These are phyloP conservation scores for Cladosporium velox DNA, from an alignment of 2,329 filamentous ascomycete genomes.

Conservation along the genomic window DNA sequence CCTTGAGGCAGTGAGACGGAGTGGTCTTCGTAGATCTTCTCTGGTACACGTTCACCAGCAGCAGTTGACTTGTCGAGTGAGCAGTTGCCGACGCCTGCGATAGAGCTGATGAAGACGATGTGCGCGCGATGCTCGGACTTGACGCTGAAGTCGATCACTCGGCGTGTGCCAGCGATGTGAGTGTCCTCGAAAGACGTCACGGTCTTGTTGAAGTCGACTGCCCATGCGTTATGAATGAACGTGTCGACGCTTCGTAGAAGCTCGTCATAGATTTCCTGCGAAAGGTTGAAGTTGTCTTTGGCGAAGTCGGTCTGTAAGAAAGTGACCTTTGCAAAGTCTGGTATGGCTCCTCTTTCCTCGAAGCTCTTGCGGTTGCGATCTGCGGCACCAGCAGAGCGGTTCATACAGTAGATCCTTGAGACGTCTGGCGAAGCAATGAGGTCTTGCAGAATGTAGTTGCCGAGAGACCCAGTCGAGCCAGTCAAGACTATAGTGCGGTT, in stretches of 20 bases:
- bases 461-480: conserved; percentile 40
- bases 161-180: background rate
- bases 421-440: conserved; percentile 33
- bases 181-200: background rate
- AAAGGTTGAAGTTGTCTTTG: background rate
- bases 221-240: background rate
- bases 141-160: conserved; percentile 33
- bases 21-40: background rate
- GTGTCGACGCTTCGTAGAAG: background rate
- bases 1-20: background rate
- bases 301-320: conserved; percentile 27
- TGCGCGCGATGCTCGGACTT: conserved; percentile 30
- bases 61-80: background rate
- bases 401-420: conserved; percentile 36
- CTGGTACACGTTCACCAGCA: background rate
- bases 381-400: conserved; percentile 29
- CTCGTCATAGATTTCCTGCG: background rate
- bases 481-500: conserved; percentile 35
- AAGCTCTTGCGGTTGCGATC: conserved; percentile 29
- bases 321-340: conserved; percentile 32
- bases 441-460: conserved; percentile 37
- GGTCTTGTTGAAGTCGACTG: background rate
- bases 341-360: conserved; percentile 26
- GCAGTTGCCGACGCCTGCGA: conserved; percentile 40
- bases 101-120: conserved; percentile 44